A percentile compares a stretch with the other conserved stretches of the same genome.
Evolutionary conservation across 768 basidiomycete genomes (phyloP).

Genomic region (Lactifluus volemus): DNA sequence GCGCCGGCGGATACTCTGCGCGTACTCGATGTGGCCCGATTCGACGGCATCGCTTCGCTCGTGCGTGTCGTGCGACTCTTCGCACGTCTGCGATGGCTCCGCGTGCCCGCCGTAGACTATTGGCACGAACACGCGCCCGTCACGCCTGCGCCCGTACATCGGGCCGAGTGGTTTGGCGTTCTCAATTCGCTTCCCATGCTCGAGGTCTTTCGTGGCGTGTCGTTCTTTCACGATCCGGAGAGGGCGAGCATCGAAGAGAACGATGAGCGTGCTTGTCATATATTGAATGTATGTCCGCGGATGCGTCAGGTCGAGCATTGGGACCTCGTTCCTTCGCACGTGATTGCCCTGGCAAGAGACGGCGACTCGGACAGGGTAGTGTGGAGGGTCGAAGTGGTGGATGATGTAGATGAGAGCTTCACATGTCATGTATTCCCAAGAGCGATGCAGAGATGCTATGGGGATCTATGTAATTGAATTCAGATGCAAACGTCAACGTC

Average conservation of each 20-base stretch:
- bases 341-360: neutral
- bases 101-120: neutral
- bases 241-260: neutral
- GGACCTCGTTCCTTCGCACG: neutral
- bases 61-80: neutral
- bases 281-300: neutral
- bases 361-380: neutral
- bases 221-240: neutral
- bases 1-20: neutral
- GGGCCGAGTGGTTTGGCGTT: neutral
- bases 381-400: neutral
- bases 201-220: too few species aligned
- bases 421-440: neutral
- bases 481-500: too few species aligned
- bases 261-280: neutral
- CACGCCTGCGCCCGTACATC: neutral
- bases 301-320: neutral
- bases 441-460: neutral
- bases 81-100: neutral
- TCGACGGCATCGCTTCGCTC: neutral
- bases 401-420: neutral
- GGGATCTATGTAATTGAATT: too few species aligned
- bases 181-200: too few species aligned
- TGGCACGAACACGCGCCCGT: neutral
- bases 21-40: neutral